A percentile compares a stretch with the other conserved stretches of the same genome.
These are phyloP conservation scores for Ceratocystis huliohia DNA, from an alignment of 2,329 filamentous ascomycete species.

Conservation along the genomic window DNA sequence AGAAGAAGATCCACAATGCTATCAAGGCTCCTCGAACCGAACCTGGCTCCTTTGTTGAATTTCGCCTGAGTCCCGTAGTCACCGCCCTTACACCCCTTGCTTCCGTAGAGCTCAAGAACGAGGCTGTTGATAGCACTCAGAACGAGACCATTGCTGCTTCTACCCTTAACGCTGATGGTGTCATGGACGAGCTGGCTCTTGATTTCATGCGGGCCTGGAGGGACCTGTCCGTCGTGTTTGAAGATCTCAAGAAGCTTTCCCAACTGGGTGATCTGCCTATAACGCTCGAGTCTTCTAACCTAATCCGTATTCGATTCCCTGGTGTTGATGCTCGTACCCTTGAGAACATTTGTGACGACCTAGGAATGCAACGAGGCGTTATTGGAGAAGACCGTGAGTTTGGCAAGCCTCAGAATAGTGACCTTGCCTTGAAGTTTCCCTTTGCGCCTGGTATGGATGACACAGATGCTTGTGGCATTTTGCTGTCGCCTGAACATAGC, in stretches of 20 bases:
- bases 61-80: constrained; percentile 75
- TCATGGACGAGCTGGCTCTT: constrained; percentile 70
- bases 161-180: constrained; percentile 66
- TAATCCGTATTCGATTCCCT: constrained; percentile 73
- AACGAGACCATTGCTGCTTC: constrained; percentile 33
- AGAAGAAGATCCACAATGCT: constrained; percentile 29
- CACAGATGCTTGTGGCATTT: constrained; percentile 28
- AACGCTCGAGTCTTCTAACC: constrained; percentile 51
- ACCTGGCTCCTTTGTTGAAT: constrained; percentile 78
- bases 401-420: constrained; percentile 48
- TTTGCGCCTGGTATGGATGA: constrained; percentile 51
- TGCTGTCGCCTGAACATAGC: constrained; percentile 36
- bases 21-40: constrained; percentile 40
- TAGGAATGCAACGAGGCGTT: constrained; percentile 68
- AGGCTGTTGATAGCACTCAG: constrained; percentile 16
- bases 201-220: constrained; percentile 82
- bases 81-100: constrained; percentile 70
- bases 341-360: constrained; percentile 71
- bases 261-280: constrained; percentile 74
- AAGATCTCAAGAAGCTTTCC: constrained; percentile 67
- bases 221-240: constrained; percentile 65
- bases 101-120: constrained; percentile 35
- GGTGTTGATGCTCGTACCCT: constrained; percentile 77
- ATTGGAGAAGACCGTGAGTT: constrained; percentile 69
- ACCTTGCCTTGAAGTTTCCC: constrained; percentile 71